A percentile compares a stretch with the other conserved stretches of the same genome.
Evolutionary conservation across 2,329 filamentous ascomycete species (phyloP).

Genomic region (Botrytis paeoniae): DNA sequence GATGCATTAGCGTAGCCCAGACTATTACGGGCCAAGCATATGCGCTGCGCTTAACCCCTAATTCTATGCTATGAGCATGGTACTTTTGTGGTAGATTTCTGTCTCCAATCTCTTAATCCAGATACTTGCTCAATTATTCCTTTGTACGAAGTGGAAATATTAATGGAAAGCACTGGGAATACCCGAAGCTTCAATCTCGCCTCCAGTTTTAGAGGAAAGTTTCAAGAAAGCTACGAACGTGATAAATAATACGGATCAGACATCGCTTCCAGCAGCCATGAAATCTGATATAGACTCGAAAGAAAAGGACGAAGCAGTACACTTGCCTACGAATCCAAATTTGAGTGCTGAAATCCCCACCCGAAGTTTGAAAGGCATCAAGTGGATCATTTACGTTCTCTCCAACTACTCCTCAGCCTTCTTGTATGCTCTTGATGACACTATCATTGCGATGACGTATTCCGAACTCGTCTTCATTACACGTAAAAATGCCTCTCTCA

Average conservation of each 20-base stretch:
- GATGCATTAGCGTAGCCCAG: neutral
- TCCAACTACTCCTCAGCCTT: neutral
- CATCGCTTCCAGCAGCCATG: too few relatives aligned
- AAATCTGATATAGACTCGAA: too few relatives aligned
- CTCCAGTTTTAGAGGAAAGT: too few relatives aligned
- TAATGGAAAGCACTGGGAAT: neutral
- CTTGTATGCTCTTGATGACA: neutral
- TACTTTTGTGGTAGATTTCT: neutral
- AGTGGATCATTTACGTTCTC: neutral
- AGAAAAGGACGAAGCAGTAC: too few relatives aligned
- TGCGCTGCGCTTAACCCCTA: neutral
- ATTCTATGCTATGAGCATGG: neutral
- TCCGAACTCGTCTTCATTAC: too few relatives aligned
- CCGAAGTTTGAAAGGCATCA: too few relatives aligned
- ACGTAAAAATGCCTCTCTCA: too few relatives aligned
- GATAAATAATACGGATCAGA: too few relatives aligned
- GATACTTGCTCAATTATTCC: neutral
- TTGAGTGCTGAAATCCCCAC: too few relatives aligned
- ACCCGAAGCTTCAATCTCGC: neutral
- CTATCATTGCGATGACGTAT: conserved; percentile 37
- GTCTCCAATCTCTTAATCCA: neutral
- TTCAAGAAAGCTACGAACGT: too few relatives aligned
- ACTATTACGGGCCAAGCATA: neutral
- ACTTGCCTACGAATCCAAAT: too few relatives aligned
- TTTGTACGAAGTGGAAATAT: neutral